Conservation (phyloP, 164 flowering plant genomes). For the Piper betle region DNA sequence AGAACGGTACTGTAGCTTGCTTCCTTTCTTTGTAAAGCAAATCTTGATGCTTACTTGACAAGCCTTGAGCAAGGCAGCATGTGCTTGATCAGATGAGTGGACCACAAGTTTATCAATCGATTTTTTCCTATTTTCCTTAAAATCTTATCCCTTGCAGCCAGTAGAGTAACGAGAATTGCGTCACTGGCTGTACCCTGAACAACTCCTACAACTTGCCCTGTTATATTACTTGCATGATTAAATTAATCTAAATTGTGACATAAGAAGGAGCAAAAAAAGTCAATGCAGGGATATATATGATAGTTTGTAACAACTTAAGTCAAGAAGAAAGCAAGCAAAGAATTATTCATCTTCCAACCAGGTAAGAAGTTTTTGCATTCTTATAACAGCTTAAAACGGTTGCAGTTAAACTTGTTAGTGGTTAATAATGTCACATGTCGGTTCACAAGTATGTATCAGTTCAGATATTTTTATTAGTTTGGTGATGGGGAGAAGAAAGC, state of each 20-base stretch:
- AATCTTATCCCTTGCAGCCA: slow-evolving; percentile 78
- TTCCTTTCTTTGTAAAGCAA: neutral
- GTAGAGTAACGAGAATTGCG: slow-evolving; percentile 66
- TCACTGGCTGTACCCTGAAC: slow-evolving; percentile 97
- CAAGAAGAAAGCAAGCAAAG: no score
- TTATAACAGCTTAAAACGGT: no score
- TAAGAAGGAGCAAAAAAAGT: neutral
- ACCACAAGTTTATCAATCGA: slow-evolving; percentile 64
- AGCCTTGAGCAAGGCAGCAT: slow-evolving; percentile 71
- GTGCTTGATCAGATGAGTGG: slow-evolving; percentile 83
- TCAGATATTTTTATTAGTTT: no score
- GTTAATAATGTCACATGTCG: no score
- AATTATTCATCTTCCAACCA: no score
- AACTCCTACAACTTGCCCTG: slow-evolving; percentile 94
- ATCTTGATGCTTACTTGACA: slow-evolving; percentile 44
- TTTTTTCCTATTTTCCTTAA: slow-evolving; percentile 46
- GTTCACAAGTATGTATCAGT: no score
- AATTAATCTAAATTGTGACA: neutral
- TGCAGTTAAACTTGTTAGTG: no score
- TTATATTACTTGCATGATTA: slow-evolving; percentile 2
- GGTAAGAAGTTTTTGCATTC: no score
- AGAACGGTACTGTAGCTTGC: no score
- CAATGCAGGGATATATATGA: neutral
- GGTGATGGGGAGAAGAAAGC: no score
- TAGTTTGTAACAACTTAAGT: no score